Percentiles rank a stretch among this genome's conserved stretches.
Evolutionary conservation across 2,329 filamentous ascomycete genomes (phyloP).

Genomic region (Boeremia exigua): DNA sequence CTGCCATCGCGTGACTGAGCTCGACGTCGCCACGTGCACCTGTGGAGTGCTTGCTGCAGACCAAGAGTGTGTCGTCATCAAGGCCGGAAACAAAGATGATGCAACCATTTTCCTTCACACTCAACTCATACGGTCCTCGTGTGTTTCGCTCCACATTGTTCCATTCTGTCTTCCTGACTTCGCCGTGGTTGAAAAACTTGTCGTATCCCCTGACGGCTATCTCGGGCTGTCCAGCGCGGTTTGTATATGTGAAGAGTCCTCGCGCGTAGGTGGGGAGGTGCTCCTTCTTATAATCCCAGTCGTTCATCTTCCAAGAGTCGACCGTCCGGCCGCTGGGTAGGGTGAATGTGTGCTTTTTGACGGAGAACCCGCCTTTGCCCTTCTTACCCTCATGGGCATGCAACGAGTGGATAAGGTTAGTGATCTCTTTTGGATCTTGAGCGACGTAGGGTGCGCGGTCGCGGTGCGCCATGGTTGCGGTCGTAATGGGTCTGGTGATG

Average conservation of each 20-base stretch:
- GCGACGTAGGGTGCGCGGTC: conserved; percentile 65
- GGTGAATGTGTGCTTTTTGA: conserved; percentile 80
- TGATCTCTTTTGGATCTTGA: conserved; percentile 74
- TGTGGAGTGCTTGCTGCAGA: conserved; percentile 99
- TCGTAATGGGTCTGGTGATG: neutral
- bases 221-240: conserved; percentile 68
- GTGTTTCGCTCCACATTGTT: conserved; percentile 76
- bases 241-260: conserved; percentile 87
- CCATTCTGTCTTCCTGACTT: conserved; percentile 85
- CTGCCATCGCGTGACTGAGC: conserved; percentile 82
- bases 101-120: conserved; percentile 98
- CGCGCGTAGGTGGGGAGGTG: conserved; percentile 90
- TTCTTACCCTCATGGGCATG: conserved; percentile 61
- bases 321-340: conserved; percentile 73
- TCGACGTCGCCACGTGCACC: conserved; percentile 74
- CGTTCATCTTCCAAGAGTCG: conserved; percentile 90
- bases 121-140: conserved; percentile 88
- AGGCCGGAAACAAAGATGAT: conserved; percentile 97
- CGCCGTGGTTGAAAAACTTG: conserved; percentile 96
- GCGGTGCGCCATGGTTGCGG: conserved; percentile 58
- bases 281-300: conserved; percentile 92
- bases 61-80: conserved; percentile 84
- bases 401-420: conserved; percentile 69
- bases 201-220: conserved; percentile 93
- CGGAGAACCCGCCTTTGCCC: conserved; percentile 64